phyloP scores from a whole-genome alignment of 805 yeast species.

The Pichia sporocuriosa region DNA sequence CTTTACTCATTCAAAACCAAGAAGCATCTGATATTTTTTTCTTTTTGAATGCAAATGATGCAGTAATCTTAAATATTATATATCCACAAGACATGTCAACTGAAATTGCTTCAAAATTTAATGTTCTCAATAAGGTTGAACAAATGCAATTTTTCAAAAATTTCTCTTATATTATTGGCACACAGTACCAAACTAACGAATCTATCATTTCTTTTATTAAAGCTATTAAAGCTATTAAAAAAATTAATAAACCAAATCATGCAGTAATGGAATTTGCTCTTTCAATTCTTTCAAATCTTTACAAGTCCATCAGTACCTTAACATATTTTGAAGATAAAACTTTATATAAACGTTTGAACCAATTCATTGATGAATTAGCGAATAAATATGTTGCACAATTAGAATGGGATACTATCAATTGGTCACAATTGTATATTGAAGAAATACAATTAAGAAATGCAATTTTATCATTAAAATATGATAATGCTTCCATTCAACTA shows the following conservation, averaged over 20 bases:
- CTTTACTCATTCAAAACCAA: constrained; percentile 17
- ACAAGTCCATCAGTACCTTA: constrained; percentile 23
- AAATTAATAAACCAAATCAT: constrained; percentile 23
- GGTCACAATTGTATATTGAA: constrained; percentile 18
- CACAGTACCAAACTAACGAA: constrained; percentile 25
- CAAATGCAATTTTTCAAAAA: constrained; percentile 34
- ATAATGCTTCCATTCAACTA: constrained; percentile 22
- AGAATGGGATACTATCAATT: constrained; percentile 31
- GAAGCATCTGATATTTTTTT: constrained; percentile 26
- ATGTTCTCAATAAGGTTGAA: constrained; percentile 27
- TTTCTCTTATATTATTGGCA: constrained; percentile 34
- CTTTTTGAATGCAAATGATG: constrained; percentile 37
- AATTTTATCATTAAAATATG: constrained; percentile 35
- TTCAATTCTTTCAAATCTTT: constrained; percentile 27
- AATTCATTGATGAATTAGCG: constrained; percentile 16
- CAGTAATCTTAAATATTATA: constrained; percentile 43
- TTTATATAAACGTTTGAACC: constrained; percentile 8
- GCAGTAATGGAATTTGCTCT: constrained; percentile 33
- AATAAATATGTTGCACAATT: constrained; percentile 26
- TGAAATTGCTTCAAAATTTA: constrained; percentile 21
- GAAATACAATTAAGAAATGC: constrained; percentile 42
- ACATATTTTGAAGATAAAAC: constrained; percentile 18
- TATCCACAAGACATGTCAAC: constrained; percentile 32
- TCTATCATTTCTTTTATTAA: constrained; percentile 30
- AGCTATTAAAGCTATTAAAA: constrained; percentile 26